These are phyloP conservation scores for Ananas comosus DNA, from an alignment of 176 grass and related monocot species.

Conservation along the genomic window DNA sequence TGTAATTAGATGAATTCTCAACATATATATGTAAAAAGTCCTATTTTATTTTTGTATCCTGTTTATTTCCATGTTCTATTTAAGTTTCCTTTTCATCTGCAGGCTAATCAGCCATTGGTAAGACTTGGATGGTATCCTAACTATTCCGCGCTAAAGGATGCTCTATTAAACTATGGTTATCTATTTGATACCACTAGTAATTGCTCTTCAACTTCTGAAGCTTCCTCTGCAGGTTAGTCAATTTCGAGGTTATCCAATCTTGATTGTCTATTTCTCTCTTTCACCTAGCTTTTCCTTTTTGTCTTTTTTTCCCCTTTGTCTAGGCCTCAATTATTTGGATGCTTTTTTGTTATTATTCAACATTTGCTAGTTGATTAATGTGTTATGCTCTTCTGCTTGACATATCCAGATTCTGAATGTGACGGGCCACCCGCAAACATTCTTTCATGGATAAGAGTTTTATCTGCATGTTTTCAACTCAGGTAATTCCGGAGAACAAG, in stretches of 20 bases:
- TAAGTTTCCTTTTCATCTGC: conserved; percentile 11
- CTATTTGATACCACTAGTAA: conserved; percentile 22
- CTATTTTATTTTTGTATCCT: neutral
- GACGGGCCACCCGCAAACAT: conserved; percentile 68
- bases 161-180: conserved; percentile 62
- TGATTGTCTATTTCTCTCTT: neutral
- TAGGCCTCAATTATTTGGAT: neutral
- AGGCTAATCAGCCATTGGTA: conserved; percentile 42
- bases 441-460: conserved; percentile 61
- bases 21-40: neutral
- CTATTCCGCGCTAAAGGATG: conserved; percentile 56
- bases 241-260: neutral
- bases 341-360: neutral
- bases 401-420: conserved; percentile 29
- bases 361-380: neutral
- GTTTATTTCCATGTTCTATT: neutral
- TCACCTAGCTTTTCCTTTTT: neutral
- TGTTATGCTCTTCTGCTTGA: conserved; percentile 1
- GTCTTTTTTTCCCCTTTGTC: neutral
- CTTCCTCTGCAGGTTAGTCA: conserved; percentile 31
- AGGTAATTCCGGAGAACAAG: conserved; percentile 36
- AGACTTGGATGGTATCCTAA: conserved; percentile 58
- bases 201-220: conserved; percentile 26
- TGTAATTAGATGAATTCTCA: too few relatives aligned
- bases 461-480: conserved; percentile 72